Percentiles rank a stretch among this genome's conserved stretches.
Evolutionary conservation across 306 rosid genomes (phyloP).

Genomic region (Lotus japonicus): DNA sequence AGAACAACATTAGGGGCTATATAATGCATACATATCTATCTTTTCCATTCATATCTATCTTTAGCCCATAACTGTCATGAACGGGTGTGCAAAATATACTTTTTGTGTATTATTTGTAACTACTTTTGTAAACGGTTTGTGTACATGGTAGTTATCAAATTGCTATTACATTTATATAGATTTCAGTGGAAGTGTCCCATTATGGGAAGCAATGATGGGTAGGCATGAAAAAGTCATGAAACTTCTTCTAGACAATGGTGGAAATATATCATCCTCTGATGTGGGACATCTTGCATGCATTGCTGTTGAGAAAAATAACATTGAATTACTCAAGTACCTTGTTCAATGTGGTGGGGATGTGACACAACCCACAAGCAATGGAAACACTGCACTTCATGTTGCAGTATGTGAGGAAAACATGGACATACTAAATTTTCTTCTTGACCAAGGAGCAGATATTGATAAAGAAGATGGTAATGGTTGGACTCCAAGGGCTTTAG

Average conservation of each 20-base stretch:
- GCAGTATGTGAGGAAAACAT: conserved; percentile 53
- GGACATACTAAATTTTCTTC: conserved; percentile 44
- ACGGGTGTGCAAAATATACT: too few species aligned
- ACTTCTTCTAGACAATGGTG: conserved; percentile 48
- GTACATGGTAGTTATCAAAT: background rate
- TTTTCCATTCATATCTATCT: too few species aligned
- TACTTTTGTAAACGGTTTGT: too few species aligned
- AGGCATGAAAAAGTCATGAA: conserved; percentile 36
- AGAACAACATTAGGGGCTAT: too few species aligned
- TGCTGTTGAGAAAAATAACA: conserved; percentile 41
- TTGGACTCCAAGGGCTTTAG: conserved; percentile 55
- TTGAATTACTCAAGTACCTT: conserved; percentile 32
- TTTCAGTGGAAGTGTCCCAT: conserved; percentile 40
- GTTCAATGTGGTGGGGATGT: conserved; percentile 37
- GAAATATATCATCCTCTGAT: conserved; percentile 25
- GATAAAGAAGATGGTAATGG: conserved; percentile 41
- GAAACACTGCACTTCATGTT: conserved; percentile 52
- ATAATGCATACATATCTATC: too few species aligned
- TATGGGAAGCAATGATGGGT: conserved; percentile 55
- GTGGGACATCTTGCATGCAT: conserved; percentile 34
- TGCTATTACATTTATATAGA: conserved; percentile 33
- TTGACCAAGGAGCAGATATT: conserved; percentile 42
- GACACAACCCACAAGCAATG: conserved; percentile 17
- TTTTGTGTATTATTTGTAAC: too few species aligned
- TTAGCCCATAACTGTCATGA: too few species aligned